These are phyloP conservation scores for Penicillium steckii DNA, from an alignment of 495 filamentous ascomycete genomes.

Conservation along the genomic window DNA sequence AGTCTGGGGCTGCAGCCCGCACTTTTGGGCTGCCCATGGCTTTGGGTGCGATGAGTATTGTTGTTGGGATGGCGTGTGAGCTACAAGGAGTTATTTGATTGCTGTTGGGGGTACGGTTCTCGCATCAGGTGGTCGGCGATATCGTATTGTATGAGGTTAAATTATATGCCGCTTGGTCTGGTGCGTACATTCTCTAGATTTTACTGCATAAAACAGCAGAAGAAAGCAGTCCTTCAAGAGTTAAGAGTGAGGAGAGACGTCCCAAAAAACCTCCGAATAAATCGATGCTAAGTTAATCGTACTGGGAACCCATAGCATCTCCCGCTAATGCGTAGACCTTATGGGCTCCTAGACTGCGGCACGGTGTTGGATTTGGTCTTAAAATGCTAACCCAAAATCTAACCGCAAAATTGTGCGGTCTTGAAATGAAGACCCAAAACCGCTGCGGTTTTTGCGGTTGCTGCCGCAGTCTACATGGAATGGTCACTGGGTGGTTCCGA, in stretches of 20 bases:
- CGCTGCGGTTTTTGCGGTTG: too few relatives aligned
- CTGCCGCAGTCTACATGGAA: too few relatives aligned
- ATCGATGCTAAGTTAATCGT: neutral
- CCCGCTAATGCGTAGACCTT: neutral
- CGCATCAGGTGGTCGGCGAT: neutral
- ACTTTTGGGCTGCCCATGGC: neutral
- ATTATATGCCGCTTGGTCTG: neutral
- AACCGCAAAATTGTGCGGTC: too few relatives aligned
- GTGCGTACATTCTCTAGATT: neutral
- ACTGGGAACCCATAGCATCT: neutral
- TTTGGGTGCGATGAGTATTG: neutral
- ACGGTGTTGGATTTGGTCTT: too few relatives aligned
- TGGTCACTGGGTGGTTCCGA: neutral
- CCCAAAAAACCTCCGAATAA: neutral
- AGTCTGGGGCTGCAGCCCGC: conserved; percentile 1
- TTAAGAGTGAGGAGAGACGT: neutral
- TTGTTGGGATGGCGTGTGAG: neutral
- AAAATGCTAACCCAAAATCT: too few relatives aligned
- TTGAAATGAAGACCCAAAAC: too few relatives aligned
- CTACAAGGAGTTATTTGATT: neutral
- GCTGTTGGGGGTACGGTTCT: neutral
- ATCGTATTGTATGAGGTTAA: neutral
- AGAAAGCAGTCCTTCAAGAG: neutral
- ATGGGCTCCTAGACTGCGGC: too few relatives aligned
- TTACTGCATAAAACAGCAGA: neutral